These are phyloP conservation scores for Candida qinlingensis DNA, from an alignment of 805 yeast species.

Conservation along the genomic window DNA sequence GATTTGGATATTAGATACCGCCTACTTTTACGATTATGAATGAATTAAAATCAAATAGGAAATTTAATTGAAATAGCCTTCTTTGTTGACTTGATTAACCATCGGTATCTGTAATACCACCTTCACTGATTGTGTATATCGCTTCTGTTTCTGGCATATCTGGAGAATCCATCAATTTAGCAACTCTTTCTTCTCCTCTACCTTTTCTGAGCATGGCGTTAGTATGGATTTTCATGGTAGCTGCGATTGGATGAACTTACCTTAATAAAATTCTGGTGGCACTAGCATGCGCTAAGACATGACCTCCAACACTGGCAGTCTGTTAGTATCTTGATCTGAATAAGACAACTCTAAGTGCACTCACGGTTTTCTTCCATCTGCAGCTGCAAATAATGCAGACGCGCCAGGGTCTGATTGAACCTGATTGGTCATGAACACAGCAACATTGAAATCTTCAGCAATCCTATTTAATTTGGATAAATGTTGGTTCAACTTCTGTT, in stretches of 20 bases:
- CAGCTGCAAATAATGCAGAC: constrained; percentile 68
- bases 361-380: constrained; percentile 74
- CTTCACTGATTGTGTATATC: constrained; percentile 65
- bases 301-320: constrained; percentile 56
- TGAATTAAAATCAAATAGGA: neutral
- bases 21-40: neutral
- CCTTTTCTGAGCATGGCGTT: constrained; percentile 45
- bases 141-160: constrained; percentile 80
- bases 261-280: constrained; percentile 65
- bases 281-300: constrained; percentile 75
- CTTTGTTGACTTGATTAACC: constrained; percentile 15
- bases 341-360: constrained; percentile 6
- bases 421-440: constrained; percentile 71
- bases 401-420: constrained; percentile 87
- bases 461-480: constrained; percentile 47
- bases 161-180: constrained; percentile 75
- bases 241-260: constrained; percentile 8
- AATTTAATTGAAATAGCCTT: too few relatives aligned
- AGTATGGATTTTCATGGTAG: neutral
- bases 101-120: constrained; percentile 53
- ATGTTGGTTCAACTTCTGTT: constrained; percentile 59
- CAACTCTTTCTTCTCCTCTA: constrained; percentile 74
- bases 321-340: constrained; percentile 2
- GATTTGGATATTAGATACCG: constrained; percentile 43
- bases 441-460: constrained; percentile 75